Evolutionary conservation across 257 asterid species (phyloP).

Genomic region (Haberlea rhodopensis): DNA sequence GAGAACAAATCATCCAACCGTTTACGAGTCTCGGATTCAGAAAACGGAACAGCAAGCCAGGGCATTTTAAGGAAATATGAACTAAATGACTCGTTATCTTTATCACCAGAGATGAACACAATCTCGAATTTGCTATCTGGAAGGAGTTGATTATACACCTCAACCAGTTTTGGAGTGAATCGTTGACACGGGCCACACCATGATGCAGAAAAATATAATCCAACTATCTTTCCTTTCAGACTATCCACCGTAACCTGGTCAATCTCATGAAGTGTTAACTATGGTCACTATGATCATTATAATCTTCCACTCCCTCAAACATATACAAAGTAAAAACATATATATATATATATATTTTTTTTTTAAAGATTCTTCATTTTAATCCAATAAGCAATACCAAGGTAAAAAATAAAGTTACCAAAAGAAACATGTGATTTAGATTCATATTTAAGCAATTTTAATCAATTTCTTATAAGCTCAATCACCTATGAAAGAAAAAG

Average conservation of each 20-base stretch:
- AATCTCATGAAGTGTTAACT: not conserved
- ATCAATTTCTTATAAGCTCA: not conserved
- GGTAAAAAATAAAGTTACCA: not conserved
- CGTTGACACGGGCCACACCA: constrained; percentile 92
- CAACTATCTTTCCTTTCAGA: constrained; percentile 57
- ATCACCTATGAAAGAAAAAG: not conserved
- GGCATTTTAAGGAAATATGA: constrained; percentile 82
- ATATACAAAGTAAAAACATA: too few species aligned
- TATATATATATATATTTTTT: too few species aligned
- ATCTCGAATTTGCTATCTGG: constrained; percentile 56
- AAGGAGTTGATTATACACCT: constrained; percentile 60
- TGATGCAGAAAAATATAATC: constrained; percentile 87
- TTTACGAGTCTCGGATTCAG: constrained; percentile 61
- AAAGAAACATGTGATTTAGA: not conserved
- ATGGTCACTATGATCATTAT: too few species aligned
- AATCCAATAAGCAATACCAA: not conserved
- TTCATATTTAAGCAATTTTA: not conserved
- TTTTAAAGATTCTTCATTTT: not conserved
- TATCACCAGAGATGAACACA: constrained; percentile 64
- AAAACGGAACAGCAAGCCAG: constrained; percentile 84
- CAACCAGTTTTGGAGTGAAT: constrained; percentile 69
- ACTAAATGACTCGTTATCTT: constrained; percentile 54
- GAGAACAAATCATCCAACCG: constrained; percentile 43
- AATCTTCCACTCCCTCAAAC: too few species aligned
- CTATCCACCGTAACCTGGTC: constrained; percentile 53